phyloP scores from a whole-genome alignment of 192 early-diverging fungal genomes.

The Podila verticillata region DNA sequence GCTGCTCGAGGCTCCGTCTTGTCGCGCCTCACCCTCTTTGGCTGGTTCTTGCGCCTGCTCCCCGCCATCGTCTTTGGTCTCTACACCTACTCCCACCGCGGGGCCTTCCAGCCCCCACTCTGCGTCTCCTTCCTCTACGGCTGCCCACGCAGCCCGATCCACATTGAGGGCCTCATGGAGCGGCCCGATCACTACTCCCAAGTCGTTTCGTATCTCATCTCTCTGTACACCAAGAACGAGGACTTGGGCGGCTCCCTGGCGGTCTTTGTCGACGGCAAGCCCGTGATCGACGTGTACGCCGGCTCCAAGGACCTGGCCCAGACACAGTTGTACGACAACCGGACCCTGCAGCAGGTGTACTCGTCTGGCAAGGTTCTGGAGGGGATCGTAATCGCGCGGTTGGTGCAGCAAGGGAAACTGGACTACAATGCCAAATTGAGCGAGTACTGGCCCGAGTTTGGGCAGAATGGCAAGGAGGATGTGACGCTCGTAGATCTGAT shows the following conservation, averaged over 20 bases:
- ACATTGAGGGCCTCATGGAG: constrained; percentile 27
- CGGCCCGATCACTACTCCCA: constrained; percentile 35
- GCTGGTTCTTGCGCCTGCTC: constrained; percentile 26
- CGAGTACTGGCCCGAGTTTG: constrained; percentile 82
- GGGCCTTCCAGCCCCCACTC: constrained; percentile 21
- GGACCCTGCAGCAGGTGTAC: constrained; percentile 73
- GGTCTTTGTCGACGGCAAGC: constrained; percentile 59
- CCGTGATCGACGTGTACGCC: constrained; percentile 71
- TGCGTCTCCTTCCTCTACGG: constrained; percentile 12
- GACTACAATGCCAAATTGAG: constrained; percentile 61
- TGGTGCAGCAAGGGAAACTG: constrained; percentile 67
- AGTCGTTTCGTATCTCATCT: constrained; percentile 28
- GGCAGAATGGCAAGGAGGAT: constrained; percentile 72
- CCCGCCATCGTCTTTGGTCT: constrained; percentile 28
- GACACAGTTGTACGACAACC: constrained; percentile 54
- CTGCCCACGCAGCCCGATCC: constrained; percentile 9
- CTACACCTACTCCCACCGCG: constrained; percentile 20
- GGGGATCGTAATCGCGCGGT: constrained; percentile 64
- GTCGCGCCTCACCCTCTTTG: constrained; percentile 12
- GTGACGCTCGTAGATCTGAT: constrained; percentile 71
- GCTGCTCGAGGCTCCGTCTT: constrained; percentile 5
- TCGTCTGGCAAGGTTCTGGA: constrained; percentile 71
- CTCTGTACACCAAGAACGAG: constrained; percentile 28
- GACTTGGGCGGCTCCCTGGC: constrained; percentile 59
- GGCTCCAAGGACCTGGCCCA: constrained; percentile 60